These are phyloP conservation scores for Bipolaris gigantea DNA, from an alignment of 2,329 filamentous ascomycete genomes.

Conservation along the genomic window DNA sequence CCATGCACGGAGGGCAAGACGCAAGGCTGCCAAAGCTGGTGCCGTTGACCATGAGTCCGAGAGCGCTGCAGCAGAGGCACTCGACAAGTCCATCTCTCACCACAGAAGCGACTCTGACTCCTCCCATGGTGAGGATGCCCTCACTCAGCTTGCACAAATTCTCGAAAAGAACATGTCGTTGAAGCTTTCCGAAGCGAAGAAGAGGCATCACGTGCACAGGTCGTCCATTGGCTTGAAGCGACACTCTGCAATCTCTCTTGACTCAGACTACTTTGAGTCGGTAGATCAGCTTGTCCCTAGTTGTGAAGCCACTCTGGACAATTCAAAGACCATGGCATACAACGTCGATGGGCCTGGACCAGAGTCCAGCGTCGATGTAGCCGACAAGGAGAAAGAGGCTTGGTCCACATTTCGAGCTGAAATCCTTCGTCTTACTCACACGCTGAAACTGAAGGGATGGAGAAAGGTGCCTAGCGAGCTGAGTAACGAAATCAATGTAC, in stretches of 20 bases:
- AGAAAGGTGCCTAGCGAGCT: conserved; percentile 74
- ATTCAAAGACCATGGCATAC: conserved; percentile 84
- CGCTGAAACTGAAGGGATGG: conserved; percentile 89
- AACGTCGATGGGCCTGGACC: conserved; percentile 61
- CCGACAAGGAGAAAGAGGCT: conserved; percentile 69
- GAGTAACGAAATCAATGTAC: conserved; percentile 69
- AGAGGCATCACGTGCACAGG: conserved; percentile 32
- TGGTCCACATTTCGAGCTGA: conserved; percentile 92
- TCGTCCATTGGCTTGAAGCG: conserved; percentile 45
- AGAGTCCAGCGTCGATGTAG: conserved; percentile 47
- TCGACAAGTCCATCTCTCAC: conserved; percentile 32
- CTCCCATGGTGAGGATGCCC: conserved; percentile 66
- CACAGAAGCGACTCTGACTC: conserved; percentile 60
- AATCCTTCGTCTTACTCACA: conserved; percentile 86
- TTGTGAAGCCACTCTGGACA: conserved; percentile 84
- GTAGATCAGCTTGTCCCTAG: conserved; percentile 77
- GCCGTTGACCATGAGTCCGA: conserved; percentile 3
- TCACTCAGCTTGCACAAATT: conserved; percentile 81
- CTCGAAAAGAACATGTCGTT: conserved; percentile 66
- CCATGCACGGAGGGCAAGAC: conserved; percentile 56
- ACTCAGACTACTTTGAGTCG: conserved; percentile 82
- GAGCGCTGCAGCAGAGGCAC: conserved; percentile 5
- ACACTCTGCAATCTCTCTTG: conserved; percentile 65
- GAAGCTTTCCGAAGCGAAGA: conserved; percentile 38
- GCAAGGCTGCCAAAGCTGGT: conserved; percentile 52